Base-by-base conservation (phyloP, 768 basidiomycete genomes). In the Kwoniella pini region DNA sequence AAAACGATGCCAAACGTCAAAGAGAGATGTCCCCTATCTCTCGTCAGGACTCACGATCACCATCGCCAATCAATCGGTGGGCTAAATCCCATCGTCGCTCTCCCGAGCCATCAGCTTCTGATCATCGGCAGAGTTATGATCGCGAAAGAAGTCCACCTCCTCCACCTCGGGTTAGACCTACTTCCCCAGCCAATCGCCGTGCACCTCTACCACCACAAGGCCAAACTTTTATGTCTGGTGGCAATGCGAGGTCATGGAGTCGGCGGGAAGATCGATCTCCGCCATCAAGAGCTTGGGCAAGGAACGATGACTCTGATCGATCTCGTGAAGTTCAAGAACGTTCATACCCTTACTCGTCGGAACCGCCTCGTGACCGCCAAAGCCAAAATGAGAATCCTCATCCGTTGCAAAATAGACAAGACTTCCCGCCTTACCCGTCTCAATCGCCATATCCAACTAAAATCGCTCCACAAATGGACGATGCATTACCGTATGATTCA, bases 1-100 rank as follows among this genome's bases (percentile, higher is more conserved):
- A 17, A 4, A 45, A 43, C n/a, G 38, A 57, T n/a, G 4, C 57
- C 13, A 63, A 67, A 50, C 38, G 62, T n/a, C 57, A n/a, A 7
- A 51, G 62, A 31, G 61, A 64, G 10, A 38, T 11, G 1, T 61
- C 61, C 3, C 52, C 61, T 28, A 4, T 7, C 15, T 36, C 40
- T 19, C 19, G 19, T 9, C 30, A 28, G 11, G 55, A 40, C 21
- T 61, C 59, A 17, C 44, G 30, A 15, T 54, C 59, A 13, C 59
- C 52, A 1, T 26, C 59, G 38, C 52, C 59, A 3, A 26, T 26
- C 7, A 51, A 64, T 19, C 17, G 42, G n/a, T 59, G 57, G 57
- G 57, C 46, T 7, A 51, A 40, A 17, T 17, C 33, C 17, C 39
- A 9, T 9, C 39, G 30, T 33, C 50, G 21, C 12, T 59, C 57